These are phyloP conservation scores for Austroboletus niveus DNA, from an alignment of 1,284 basidiomycete species.

Conservation along the genomic window DNA sequence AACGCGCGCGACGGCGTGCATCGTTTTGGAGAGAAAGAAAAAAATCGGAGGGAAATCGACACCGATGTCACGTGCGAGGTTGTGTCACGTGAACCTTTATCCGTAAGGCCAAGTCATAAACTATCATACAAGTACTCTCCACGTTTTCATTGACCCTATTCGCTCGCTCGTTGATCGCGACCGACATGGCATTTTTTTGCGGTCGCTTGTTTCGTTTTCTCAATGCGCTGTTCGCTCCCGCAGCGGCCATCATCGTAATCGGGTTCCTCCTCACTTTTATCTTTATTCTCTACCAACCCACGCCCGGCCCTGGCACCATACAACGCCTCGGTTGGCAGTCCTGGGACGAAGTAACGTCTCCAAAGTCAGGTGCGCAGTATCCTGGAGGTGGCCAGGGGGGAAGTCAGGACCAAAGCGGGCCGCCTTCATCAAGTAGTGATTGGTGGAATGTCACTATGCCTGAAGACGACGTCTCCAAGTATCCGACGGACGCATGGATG, in stretches of 20 bases:
- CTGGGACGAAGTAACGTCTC: constrained; percentile 66
- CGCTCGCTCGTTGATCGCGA: neutral
- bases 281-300: constrained; percentile 75
- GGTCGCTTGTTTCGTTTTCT: constrained; percentile 41
- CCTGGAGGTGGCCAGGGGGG: neutral
- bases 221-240: constrained; percentile 52
- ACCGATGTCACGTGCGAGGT: constrained; percentile 5
- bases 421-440: constrained; percentile 42
- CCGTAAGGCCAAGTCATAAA: neutral
- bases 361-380: constrained; percentile 6
- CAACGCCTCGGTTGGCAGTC: constrained; percentile 88
- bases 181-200: constrained; percentile 21
- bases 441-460: constrained; percentile 67
- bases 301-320: constrained; percentile 62
- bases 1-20: constrained; percentile 30
- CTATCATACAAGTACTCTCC: neutral
- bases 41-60: neutral
- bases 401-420: neutral
- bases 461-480: constrained; percentile 49
- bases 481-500: constrained; percentile 80
- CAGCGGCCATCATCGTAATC: constrained; percentile 62
- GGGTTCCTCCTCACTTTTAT: constrained; percentile 70
- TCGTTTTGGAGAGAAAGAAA: neutral
- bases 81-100: neutral
- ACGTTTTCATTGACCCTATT: constrained; percentile 1